Conservation (phyloP, 176 grass and related monocot genomes). For the Rhipidocladum racemiflorum region DNA sequence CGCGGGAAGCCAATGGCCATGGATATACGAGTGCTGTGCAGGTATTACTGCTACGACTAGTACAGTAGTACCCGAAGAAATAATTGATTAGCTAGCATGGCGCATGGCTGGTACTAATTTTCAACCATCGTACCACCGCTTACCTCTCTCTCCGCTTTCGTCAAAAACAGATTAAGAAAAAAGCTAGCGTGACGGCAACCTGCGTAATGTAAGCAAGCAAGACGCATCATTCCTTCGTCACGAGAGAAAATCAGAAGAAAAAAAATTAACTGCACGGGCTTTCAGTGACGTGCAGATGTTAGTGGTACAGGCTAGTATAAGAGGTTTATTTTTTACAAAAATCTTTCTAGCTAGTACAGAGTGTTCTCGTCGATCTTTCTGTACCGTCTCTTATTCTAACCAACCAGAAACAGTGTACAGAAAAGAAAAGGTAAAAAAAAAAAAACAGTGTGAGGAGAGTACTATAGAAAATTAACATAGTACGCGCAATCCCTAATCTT, state of each 20-base stretch:
- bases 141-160: slow-evolving; percentile 22
- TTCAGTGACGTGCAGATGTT: background rate
- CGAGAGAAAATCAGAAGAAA: background rate
- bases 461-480: slow-evolving; percentile 24
- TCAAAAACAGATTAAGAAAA: slow-evolving; percentile 33
- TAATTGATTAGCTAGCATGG: background rate
- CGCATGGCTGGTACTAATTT: background rate
- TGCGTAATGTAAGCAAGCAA: slow-evolving; percentile 22
- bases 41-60: background rate
- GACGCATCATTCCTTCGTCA: background rate
- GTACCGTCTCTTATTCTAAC: slow-evolving; percentile 19
- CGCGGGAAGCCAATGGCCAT: background rate
- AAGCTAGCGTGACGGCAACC: slow-evolving; percentile 38
- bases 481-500: slow-evolving; percentile 37
- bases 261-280: background rate
- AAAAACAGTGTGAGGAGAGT: background rate
- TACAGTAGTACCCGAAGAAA: background rate
- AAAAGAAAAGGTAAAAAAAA: background rate
- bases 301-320: background rate
- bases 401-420: slow-evolving; percentile 27
- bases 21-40: background rate
- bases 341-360: slow-evolving; percentile 10
- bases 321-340: slow-evolving; percentile 35
- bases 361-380: background rate
- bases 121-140: background rate